Percentiles rank a stretch among this genome's conserved stretches.
These are phyloP conservation scores for Cladosporium oxysporum DNA, from an alignment of 2,329 filamentous ascomycete genomes.

Conservation along the genomic window DNA sequence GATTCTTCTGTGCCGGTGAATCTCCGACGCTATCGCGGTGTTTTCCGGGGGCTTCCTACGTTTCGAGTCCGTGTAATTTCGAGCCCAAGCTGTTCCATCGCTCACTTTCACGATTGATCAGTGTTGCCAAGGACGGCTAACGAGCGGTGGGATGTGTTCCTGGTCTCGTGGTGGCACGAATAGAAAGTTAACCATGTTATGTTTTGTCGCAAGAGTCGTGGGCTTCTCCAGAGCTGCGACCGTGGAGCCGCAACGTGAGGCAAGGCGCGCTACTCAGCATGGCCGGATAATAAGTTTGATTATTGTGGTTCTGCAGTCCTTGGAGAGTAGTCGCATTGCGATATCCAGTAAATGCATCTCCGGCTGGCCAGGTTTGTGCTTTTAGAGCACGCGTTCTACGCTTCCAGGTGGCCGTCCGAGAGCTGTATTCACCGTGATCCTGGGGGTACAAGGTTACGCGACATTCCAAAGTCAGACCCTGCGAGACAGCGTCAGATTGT, in stretches of 20 bases:
- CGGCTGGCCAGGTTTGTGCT: neutral
- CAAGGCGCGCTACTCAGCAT: neutral
- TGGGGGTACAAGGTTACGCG: neutral
- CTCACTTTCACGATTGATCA: neutral
- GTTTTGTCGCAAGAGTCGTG: neutral
- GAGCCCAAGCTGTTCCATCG: neutral
- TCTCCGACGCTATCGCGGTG: neutral
- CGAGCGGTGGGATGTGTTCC: neutral
- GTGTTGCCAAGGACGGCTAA: neutral
- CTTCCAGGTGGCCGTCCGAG: neutral
- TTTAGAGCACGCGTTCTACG: neutral
- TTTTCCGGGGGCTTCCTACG: neutral
- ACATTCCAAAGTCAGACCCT: neutral
- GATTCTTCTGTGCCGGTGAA: slow-evolving; percentile 8
- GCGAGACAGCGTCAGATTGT: neutral
- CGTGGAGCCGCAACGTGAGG: neutral
- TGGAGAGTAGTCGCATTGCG: neutral
- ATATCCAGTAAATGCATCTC: neutral
- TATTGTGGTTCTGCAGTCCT: neutral
- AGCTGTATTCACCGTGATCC: neutral
- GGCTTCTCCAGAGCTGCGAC: neutral
- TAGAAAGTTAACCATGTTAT: neutral
- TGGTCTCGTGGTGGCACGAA: neutral
- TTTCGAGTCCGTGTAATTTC: neutral
- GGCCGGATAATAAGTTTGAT: neutral